Base-by-base conservation (phyloP, 305 asterid species). In the Striga hermonthica region DNA sequence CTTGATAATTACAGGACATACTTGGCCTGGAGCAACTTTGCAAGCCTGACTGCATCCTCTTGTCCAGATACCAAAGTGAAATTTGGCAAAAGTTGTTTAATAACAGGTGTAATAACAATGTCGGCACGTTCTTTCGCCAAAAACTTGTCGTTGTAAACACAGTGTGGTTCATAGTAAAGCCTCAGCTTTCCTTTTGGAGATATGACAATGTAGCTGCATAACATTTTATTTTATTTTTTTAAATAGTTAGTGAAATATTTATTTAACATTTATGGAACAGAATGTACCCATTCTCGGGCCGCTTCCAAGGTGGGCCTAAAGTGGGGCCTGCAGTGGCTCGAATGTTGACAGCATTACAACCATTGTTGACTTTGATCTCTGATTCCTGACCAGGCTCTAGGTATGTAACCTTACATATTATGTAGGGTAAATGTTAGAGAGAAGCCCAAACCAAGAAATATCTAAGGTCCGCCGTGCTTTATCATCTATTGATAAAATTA, bases 271-370 rank as follows among this genome's bases (percentile, higher is more conserved):
- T 54, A 52, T 53, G 37, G 22, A 14, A 31, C 57, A 62, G 28
- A 70, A 67, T 47, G 22, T 75, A 91, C 97, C 96, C 96, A 9
- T 89, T 89, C 82, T 92, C 98, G 11, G 98, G 95, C 16, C 90
- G 87, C 82, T 89, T 89, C 98, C 98, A 92, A 12, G 98, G 97
- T 68, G 97, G 98, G 47, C 98, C 97, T 70, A 92, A 77, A 72
- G 89, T 81, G 10, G 98, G 97, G 65, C 98, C 97, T 52, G 96
- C 86, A 68, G 95, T 92, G 58, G 97, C 95, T 59, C 75, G 78
- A 41, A 92, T 69, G 56, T 76, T 86, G 57, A 92, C 82, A n/a
- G 75, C 31, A 22, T 22, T 72, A 66, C 80, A 68, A 62, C 87
- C 83, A 39, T 80, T 68, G 37, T 65, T 72, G 54, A 59, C 73